Evolutionary conservation across 1,284 basidiomycete genomes (phyloP).

Genomic region (Somion occarium): DNA sequence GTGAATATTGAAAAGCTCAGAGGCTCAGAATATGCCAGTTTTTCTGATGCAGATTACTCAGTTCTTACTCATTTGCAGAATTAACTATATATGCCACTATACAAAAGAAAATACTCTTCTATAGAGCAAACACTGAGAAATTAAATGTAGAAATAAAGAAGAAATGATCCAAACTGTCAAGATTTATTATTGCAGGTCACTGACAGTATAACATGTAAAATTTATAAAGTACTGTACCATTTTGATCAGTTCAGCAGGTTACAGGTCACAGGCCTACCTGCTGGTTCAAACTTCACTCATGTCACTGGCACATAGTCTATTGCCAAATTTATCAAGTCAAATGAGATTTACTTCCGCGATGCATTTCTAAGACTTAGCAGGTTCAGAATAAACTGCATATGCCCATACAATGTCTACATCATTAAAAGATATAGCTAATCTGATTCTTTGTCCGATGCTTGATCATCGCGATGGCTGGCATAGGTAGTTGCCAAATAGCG

Average conservation of each 20-base stretch:
- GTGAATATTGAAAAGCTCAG: no score
- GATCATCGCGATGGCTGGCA: background rate
- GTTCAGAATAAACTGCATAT: background rate
- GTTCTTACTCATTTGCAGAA: no score
- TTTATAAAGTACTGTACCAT: no score
- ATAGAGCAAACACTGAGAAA: no score
- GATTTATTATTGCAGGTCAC: no score
- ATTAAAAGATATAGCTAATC: background rate
- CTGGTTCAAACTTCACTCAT: background rate
- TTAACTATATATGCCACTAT: no score
- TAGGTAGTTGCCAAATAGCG: background rate
- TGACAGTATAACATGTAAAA: no score
- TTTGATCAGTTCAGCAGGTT: background rate
- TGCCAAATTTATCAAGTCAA: background rate
- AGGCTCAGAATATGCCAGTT: no score
- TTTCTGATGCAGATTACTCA: no score
- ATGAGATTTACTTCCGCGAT: background rate
- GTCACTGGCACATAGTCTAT: background rate
- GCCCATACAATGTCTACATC: background rate
- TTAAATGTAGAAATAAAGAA: no score
- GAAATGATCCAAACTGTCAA: no score
- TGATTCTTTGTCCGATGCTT: background rate
- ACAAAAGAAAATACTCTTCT: no score
- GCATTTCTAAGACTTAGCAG: background rate
- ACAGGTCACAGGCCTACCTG: background rate